A percentile compares a stretch with the other conserved stretches of the same genome.
Evolutionary conservation across 768 basidiomycete genomes (phyloP).

Genomic region (Russula lepida): DNA sequence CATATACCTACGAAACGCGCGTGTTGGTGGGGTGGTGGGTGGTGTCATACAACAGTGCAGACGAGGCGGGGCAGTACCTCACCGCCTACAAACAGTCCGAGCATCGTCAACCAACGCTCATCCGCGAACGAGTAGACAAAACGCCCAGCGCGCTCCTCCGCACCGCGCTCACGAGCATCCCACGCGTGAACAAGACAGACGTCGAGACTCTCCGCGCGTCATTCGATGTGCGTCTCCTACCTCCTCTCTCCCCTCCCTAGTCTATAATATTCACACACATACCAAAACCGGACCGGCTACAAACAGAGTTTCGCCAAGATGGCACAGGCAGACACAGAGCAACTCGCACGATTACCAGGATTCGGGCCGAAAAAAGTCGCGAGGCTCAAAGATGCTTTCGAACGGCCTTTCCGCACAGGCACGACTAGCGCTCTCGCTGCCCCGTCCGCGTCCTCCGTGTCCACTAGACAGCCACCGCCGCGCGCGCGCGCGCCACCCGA

Average conservation of each 20-base stretch:
- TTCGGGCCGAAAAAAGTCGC: constrained; percentile 92
- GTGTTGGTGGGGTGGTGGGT: not conserved
- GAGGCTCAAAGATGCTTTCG: constrained; percentile 85
- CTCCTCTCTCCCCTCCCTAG: constrained; percentile 2
- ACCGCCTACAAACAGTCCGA: constrained; percentile 90
- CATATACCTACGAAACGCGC: not conserved
- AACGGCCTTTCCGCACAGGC: constrained; percentile 73
- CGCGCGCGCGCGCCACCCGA: not conserved
- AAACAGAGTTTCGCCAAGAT: constrained; percentile 80
- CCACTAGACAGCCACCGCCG: not conserved
- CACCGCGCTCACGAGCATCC: constrained; percentile 77
- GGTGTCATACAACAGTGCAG: constrained; percentile 43
- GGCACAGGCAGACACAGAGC: constrained; percentile 59
- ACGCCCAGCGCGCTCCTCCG: constrained; percentile 78
- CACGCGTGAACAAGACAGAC: constrained; percentile 96
- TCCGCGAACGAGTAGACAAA: constrained; percentile 91
- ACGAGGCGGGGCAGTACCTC: constrained; percentile 91
- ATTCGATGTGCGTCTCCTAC: constrained; percentile 61
- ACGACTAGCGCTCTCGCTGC: constrained; percentile 37
- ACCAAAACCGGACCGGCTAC: not conserved
- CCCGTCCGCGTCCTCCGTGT: not conserved
- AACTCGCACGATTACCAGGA: constrained; percentile 78
- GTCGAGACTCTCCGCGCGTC: constrained; percentile 85
- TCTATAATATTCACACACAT: too few species aligned
- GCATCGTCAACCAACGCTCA: constrained; percentile 84